Evolutionary conservation across 192 early-diverging fungal species (phyloP).

Genomic region (Coemansia aciculifera): DNA sequence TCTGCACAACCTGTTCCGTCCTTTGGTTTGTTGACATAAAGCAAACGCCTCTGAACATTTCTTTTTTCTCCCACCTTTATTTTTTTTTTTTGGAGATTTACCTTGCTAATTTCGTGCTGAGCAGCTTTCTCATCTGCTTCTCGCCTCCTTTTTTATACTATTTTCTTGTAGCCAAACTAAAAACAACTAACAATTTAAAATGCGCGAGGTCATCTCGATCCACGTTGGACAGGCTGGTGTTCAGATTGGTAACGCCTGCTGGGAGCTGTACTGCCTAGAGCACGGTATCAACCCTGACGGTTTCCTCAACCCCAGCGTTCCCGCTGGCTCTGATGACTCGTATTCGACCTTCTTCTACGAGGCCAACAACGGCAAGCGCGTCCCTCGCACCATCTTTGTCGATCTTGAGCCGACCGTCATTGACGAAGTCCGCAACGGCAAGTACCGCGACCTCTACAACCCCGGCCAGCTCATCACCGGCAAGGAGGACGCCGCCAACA

Average conservation of each 20-base stretch:
- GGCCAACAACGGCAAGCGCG: conserved; percentile 98
- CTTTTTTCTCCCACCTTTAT: background rate
- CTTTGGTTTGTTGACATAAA: conserved; percentile 38
- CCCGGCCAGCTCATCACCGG: conserved; percentile 99
- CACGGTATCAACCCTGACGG: conserved; percentile 98
- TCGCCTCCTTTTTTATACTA: background rate
- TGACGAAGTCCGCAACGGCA: conserved; percentile 97
- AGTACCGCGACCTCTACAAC: conserved; percentile 93
- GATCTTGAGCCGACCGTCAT: conserved; percentile 95
- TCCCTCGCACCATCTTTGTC: conserved; percentile 98
- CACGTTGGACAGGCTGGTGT: conserved; percentile 95
- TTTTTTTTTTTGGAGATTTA: conserved; percentile 13
- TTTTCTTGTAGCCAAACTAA: conserved; percentile 17
- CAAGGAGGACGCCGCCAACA: conserved; percentile 99
- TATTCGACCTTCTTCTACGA: conserved; percentile 99
- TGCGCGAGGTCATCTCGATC: conserved; percentile 78
- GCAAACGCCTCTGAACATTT: background rate
- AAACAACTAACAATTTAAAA: conserved; percentile 38
- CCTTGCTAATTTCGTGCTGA: conserved; percentile 10
- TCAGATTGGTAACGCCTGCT: conserved; percentile 99
- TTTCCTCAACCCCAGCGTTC: conserved; percentile 34
- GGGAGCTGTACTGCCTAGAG: conserved; percentile 97
- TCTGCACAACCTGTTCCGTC: background rate
- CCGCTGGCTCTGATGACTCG: conserved; percentile 69
- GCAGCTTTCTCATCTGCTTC: conserved; percentile 6